Evolutionary conservation across 139 green algal species (phyloP), one percentile per base, ranked within the genome.

Genomic region (Chlorella sorokiniana): DNA sequence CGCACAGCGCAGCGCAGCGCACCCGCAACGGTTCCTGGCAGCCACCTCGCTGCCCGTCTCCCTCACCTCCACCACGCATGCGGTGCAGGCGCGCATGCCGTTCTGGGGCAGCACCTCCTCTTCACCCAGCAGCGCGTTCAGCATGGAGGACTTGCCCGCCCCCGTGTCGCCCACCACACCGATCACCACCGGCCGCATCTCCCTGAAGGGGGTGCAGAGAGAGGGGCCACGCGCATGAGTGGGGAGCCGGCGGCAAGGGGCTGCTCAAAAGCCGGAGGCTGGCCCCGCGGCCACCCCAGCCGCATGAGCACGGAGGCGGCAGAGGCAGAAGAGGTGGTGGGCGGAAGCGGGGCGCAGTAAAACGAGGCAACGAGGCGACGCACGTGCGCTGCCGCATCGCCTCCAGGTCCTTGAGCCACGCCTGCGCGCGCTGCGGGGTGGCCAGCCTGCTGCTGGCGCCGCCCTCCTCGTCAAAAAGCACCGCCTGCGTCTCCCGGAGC

Each of bases 101-200:
- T 35, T 42, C 69, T 76, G 69, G 11, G 69, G 69, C 44, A 76
- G 69, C 69, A 76, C 69, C 69, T 76, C 69, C 69, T 76, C 69
- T 44, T 76, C 69, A 2, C 44, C 69, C 44, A 76, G 69, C 42
- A 76, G n/a, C n/a, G 69, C 69, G 44, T 76, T 76, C 27, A 76
- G 69, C 25, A 35, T 42, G 44, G 20, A 40, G 42, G 27, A 42
- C 69, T 76, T 76, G 69, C 69, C 69, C 7, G 69, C 69, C 1
- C 69, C 69, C 11, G 69, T 76, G 69, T 76, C 69, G 5, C 69
- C 69, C n/a, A 76, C 69, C 25, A 76, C 69, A 3, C 69, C 69
- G 27, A 76, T 41, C 69, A 76, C 69, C 44, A 76, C 69, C 8
- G 69, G 69, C 44, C 16, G 42, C 69, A 76, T 62, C 40, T 56